Conservation (phyloP, 2,329 filamentous ascomycete genomes). For the Penicillium verrucosum region DNA sequence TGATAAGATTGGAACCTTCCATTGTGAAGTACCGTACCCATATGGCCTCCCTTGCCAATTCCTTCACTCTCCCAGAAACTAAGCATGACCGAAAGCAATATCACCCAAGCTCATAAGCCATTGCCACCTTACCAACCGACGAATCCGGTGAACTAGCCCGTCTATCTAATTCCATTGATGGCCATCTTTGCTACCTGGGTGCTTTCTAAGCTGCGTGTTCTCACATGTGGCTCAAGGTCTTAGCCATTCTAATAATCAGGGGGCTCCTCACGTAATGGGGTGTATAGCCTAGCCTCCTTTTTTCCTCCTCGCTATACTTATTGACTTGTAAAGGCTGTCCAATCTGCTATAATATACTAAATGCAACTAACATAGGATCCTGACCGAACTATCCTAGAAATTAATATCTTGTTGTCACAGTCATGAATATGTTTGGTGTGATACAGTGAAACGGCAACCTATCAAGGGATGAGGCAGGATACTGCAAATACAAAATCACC, state of each 20-base stretch:
- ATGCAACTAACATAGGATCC: background rate
- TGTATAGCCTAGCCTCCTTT: background rate
- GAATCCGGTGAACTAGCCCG: no score
- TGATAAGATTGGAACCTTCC: background rate
- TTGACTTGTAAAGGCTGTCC: background rate
- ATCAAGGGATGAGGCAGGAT: background rate
- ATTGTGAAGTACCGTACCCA: background rate
- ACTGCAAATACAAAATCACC: background rate
- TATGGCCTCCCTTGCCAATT: background rate
- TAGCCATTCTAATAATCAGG: background rate
- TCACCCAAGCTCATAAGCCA: background rate
- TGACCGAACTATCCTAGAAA: background rate
- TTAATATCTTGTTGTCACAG: background rate
- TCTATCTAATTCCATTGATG: background rate
- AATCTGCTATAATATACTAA: background rate
- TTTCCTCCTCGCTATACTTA: background rate
- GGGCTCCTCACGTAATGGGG: background rate
- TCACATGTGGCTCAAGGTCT: background rate
- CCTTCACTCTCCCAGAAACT: background rate
- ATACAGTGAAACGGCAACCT: background rate
- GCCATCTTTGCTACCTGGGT: background rate
- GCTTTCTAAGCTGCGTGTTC: background rate
- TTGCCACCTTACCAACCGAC: background rate
- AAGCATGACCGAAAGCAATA: background rate
- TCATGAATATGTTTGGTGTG: background rate